Conservation (phyloP, 345 rosid species). For the Citrus mangshanensis region DNA sequence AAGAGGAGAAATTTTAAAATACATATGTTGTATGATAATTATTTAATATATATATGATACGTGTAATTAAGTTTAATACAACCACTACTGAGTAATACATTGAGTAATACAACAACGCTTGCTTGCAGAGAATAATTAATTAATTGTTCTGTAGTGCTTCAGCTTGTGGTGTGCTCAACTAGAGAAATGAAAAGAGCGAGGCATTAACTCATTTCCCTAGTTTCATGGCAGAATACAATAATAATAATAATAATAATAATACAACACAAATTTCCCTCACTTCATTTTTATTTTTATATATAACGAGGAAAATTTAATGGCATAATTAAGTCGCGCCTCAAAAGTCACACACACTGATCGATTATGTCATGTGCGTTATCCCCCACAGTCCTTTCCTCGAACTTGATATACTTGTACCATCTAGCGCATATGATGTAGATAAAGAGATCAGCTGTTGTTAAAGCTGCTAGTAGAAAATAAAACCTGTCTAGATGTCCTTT, state of each 20-base stretch:
- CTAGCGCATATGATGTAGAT: constrained; percentile 60
- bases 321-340: no score
- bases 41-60: rapidly evolving
- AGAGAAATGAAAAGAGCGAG: neutral
- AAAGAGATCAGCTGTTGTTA: constrained; percentile 63
- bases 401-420: constrained; percentile 73
- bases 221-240: constrained; percentile 17
- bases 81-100: no score
- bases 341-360: neutral
- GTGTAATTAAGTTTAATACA: no score
- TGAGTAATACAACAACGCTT: no score
- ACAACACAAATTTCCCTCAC: neutral
- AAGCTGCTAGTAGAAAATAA: constrained; percentile 80
- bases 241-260: no score
- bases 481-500: constrained; percentile 85
- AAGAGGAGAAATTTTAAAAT: no score
- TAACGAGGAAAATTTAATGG: neutral
- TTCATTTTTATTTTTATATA: neutral
- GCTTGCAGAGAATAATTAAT: no score
- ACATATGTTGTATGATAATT: no score
- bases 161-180: neutral
- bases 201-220: neutral
- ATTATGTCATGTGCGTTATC: neutral
- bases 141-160: no score
- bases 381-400: constrained; percentile 35